Conservation (phyloP, 306 rosid species). For the Acacia crassicarpa region DNA sequence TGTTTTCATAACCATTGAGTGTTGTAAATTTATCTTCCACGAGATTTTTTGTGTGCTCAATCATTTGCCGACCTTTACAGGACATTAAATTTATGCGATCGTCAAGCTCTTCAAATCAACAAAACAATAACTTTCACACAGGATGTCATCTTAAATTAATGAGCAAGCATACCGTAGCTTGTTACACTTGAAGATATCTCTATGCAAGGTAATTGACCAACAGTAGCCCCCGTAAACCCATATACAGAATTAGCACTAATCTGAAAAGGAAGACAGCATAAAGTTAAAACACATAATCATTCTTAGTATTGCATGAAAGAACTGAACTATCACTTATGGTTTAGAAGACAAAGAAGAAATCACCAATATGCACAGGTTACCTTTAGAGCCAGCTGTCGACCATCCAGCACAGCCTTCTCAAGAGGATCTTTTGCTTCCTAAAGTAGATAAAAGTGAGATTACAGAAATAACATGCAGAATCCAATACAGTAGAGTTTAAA, state of each 20-base stretch:
- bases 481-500: conserved; percentile 19
- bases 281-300: conserved; percentile 15
- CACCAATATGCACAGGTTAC: conserved; percentile 43
- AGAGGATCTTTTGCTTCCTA: conserved; percentile 96
- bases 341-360: not conserved
- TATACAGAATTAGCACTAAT: conserved; percentile 97
- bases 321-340: conserved; percentile 1
- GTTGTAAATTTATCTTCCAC: conserved; percentile 86
- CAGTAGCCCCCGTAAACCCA: conserved; percentile 97
- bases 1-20: conserved; percentile 76
- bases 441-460: conserved; percentile 20
- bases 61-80: conserved; percentile 89
- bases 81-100: conserved; percentile 34
- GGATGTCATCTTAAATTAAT: conserved; percentile 11
- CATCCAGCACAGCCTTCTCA: conserved; percentile 95
- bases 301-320: not conserved
- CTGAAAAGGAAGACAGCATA: conserved; percentile 46
- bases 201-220: conserved; percentile 91
- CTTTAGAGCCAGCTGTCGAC: conserved; percentile 90
- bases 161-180: conserved; percentile 79
- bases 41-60: conserved; percentile 84
- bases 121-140: not conserved
- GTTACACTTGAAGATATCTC: conserved; percentile 99
- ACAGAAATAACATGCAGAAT: conserved; percentile 22
- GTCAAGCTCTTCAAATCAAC: conserved; percentile 32